These are phyloP conservation scores for Aspergillus sp. DNA, from an alignment of 2,329 filamentous ascomycete species.

Conservation along the genomic window DNA sequence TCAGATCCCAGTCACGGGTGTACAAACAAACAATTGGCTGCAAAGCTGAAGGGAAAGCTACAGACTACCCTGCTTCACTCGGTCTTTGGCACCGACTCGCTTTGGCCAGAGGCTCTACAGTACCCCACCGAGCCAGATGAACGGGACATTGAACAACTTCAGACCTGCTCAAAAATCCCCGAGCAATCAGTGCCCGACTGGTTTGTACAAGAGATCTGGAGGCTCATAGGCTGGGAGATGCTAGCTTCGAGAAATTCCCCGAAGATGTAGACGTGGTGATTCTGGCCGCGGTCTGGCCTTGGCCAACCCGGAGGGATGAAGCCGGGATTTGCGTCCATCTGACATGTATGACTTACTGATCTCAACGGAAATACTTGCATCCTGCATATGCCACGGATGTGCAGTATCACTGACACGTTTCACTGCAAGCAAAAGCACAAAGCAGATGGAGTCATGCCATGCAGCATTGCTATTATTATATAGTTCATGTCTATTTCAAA, in stretches of 20 bases:
- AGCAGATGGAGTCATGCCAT: not conserved
- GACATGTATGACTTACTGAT: not conserved
- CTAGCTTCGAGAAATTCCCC: constrained; percentile 15
- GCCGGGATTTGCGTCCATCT: not conserved
- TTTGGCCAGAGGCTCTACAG: constrained; percentile 33
- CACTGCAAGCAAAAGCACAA: not conserved
- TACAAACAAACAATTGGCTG: constrained; percentile 17
- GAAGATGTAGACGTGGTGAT: not conserved
- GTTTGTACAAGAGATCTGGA: constrained; percentile 60
- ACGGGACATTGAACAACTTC: constrained; percentile 17
- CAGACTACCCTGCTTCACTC: constrained; percentile 46
- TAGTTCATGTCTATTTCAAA: constrained; percentile 26
- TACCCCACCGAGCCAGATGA: constrained; percentile 24
- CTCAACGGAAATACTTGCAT: not conserved
- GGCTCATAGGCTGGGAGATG: constrained; percentile 59
- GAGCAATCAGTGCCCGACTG: constrained; percentile 51
- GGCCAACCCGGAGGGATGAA: not conserved
- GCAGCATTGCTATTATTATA: not conserved
- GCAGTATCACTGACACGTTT: not conserved
- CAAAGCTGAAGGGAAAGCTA: constrained; percentile 31
- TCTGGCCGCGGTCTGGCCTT: not conserved
- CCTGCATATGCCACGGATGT: not conserved
- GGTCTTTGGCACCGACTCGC: constrained; percentile 39
- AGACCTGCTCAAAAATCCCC: not conserved
- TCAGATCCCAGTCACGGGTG: not conserved